Evolutionary conservation across 78 protist genomes (phyloP).

Genomic region (Speleostelium caveatum): DNA sequence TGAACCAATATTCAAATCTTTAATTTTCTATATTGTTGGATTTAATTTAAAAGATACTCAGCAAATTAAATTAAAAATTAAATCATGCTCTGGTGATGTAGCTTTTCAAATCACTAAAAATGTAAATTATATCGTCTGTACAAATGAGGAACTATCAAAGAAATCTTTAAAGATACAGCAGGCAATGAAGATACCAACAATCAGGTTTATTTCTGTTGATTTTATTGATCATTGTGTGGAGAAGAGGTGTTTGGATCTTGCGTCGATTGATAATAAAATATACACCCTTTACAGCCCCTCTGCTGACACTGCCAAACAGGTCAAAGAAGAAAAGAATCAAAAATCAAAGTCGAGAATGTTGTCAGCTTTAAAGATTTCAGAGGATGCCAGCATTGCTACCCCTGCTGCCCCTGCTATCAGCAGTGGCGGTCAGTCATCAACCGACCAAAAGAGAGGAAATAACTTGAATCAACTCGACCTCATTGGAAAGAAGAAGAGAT

Average conservation of each 20-base stretch:
- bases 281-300: background rate
- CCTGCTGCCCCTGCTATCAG: background rate
- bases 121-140: slow-evolving; percentile 29
- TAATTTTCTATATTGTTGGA: slow-evolving; percentile 19
- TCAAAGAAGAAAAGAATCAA: too few species aligned
- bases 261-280: background rate
- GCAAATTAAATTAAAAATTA: slow-evolving; percentile 13
- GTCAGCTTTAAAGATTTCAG: background rate
- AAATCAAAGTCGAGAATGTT: background rate
- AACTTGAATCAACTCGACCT: slow-evolving; percentile 4
- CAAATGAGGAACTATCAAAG: slow-evolving; percentile 19
- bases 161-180: slow-evolving; percentile 13
- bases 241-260: background rate
- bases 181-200: slow-evolving; percentile 10
- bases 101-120: slow-evolving; percentile 17
- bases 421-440: background rate
- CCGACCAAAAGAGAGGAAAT: background rate
- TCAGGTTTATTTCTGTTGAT: background rate
- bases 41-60: background rate
- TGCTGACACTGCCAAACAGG: background rate
- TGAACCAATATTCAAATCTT: slow-evolving; percentile 5
- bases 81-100: slow-evolving; percentile 37
- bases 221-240: slow-evolving; percentile 32
- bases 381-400: background rate
- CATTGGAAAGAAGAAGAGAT: background rate